phyloP scores from a whole-genome alignment of 1,284 basidiomycete genomes.

The Rhizoctonia solani region DNA sequence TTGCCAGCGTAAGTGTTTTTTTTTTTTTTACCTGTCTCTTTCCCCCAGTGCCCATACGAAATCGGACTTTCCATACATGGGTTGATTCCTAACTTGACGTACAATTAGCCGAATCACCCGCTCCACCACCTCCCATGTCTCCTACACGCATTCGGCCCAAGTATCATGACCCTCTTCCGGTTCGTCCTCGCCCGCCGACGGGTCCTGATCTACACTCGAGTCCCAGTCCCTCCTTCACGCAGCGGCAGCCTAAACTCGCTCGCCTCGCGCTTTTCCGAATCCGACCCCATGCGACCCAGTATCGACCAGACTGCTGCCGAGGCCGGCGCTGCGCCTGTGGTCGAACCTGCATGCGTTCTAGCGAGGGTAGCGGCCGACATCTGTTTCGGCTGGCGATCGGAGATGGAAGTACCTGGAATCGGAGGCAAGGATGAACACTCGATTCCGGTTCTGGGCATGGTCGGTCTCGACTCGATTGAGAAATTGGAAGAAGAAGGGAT shows the following conservation, averaged over 20 bases:
- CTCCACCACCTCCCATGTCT: slow-evolving; percentile 68
- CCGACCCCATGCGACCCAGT: background rate
- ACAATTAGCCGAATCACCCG: slow-evolving; percentile 44
- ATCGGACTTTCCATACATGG: background rate
- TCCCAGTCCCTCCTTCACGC: slow-evolving; percentile 10
- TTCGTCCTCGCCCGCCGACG: slow-evolving; percentile 70
- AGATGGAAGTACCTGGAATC: slow-evolving; percentile 12
- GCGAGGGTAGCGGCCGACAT: slow-evolving; percentile 74
- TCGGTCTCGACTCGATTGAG: slow-evolving; percentile 71
- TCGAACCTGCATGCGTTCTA: slow-evolving; percentile 74
- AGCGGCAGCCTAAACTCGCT: slow-evolving; percentile 10
- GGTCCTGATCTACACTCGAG: slow-evolving; percentile 70
- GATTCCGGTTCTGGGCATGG: slow-evolving; percentile 66
- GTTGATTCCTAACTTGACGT: background rate
- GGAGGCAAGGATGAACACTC: slow-evolving; percentile 20
- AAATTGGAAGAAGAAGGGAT: slow-evolving; percentile 59
- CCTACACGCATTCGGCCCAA: slow-evolving; percentile 73
- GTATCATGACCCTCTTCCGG: slow-evolving; percentile 74
- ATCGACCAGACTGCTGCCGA: slow-evolving; percentile 23
- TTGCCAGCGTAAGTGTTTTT: slow-evolving; percentile 23
- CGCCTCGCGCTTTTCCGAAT: background rate
- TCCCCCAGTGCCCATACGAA: background rate
- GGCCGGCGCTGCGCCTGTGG: slow-evolving; percentile 55
- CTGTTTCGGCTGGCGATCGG: slow-evolving; percentile 62
- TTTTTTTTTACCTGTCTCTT: background rate